phyloP scores from a whole-genome alignment of 2,329 filamentous ascomycete genomes.

The Fusarium torulosum region DNA sequence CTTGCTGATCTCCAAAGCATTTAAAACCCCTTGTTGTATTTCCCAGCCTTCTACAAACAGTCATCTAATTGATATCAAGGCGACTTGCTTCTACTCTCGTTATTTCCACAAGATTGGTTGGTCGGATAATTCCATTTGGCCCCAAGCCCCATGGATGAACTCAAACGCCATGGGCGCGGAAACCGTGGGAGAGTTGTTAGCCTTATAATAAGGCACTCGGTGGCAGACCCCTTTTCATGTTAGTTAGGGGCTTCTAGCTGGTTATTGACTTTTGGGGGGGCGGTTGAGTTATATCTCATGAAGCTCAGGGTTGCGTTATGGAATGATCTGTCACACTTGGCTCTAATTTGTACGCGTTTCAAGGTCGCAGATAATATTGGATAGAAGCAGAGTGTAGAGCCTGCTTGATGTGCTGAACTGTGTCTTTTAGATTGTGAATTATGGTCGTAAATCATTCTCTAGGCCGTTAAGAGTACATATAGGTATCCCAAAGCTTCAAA shows the following conservation, averaged over 20 bases:
- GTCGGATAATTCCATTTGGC: background rate
- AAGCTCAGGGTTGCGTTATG: background rate
- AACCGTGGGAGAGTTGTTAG: background rate
- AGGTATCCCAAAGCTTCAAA: constrained; percentile 31
- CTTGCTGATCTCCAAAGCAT: no score
- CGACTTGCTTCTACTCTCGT: no score
- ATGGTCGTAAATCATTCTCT: constrained; percentile 41
- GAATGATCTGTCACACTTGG: no score
- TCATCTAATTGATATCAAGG: no score
- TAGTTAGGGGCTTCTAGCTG: background rate
- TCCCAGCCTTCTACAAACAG: no score
- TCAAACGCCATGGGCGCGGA: background rate
- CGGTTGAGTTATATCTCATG: background rate
- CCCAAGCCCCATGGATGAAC: background rate
- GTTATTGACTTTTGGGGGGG: background rate
- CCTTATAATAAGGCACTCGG: background rate
- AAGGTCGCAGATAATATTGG: background rate
- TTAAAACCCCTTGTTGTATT: no score
- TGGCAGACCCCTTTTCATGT: background rate
- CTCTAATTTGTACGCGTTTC: no score
- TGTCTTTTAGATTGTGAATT: constrained; percentile 16
- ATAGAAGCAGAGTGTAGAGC: background rate
- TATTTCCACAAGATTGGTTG: no score
- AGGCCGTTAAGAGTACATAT: constrained; percentile 32
- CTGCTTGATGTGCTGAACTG: background rate